Evolutionary conservation across 345 rosid genomes (phyloP), one percentile per base, ranked within the genome.

Genomic region (Acer negundo): DNA sequence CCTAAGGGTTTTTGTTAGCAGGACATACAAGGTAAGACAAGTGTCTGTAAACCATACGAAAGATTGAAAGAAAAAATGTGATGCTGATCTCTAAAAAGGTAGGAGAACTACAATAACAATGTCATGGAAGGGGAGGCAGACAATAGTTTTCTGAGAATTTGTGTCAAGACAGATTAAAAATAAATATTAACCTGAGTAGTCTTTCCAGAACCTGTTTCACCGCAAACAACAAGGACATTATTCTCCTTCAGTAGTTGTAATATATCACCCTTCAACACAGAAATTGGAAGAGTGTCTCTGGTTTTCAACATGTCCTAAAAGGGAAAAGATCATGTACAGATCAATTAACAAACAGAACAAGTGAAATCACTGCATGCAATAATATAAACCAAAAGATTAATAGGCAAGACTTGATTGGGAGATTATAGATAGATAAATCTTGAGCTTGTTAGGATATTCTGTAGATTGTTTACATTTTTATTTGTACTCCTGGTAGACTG

Each of bases 191-290:
- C 97, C 98, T 93, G 98, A 23, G 97, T 95, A 69, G 98, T 95
- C 91, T 95, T 95, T 83, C 98, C 98, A 76, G 97, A 95, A 78
- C 98, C 98, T 62, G 97, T 95, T 87, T 95, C 98, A 70, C 98
- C 97, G 79, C 98, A 93, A 79, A 95, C 90, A 68, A 93, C 95
- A 67, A 95, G 89, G 70, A 93, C 92, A 81, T 89, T 82, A 62
- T 82, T 88, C 77, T 95, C 97, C 86, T 87, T 89, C 79, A 95
- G 84, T 51, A 78, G 75, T 79, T 87, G 88, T 86, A 92, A 81
- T 78, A 92, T 92, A 74, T 86, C 89, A 82, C 72, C 82, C 86
- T 89, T 92, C 84, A 92, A 74, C 71, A 81, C 92, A 80, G 88
- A 81, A 83, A 95, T 90, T 38, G 98, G 97, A 80, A 95, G 97